phyloP scores from a whole-genome alignment of 768 basidiomycete species.

The Baorangia bicolor region DNA sequence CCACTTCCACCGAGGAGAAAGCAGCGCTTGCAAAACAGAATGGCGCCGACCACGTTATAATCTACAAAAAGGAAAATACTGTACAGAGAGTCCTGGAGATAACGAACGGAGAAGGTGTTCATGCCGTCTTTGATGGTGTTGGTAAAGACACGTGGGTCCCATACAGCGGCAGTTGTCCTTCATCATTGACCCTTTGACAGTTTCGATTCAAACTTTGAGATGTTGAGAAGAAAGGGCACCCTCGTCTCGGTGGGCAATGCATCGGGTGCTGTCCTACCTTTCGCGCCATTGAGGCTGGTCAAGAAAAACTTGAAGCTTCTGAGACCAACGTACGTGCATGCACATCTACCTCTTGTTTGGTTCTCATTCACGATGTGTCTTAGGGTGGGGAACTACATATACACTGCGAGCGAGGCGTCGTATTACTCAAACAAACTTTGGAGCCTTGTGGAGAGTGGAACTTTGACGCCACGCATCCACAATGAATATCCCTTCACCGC shows the following conservation, averaged over 20 bases:
- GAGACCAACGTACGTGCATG: slow-evolving; percentile 62
- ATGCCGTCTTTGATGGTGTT: slow-evolving; percentile 93
- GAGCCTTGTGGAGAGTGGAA: slow-evolving; percentile 53
- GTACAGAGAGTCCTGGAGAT: slow-evolving; percentile 71
- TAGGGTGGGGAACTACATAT: slow-evolving; percentile 71
- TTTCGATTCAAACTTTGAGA: slow-evolving; percentile 76
- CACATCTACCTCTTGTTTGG: neutral
- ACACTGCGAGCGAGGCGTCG: slow-evolving; percentile 69
- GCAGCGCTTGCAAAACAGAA: slow-evolving; percentile 72
- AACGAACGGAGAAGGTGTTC: slow-evolving; percentile 77
- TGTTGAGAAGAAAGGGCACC: slow-evolving; percentile 84
- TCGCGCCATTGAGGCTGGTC: slow-evolving; percentile 68
- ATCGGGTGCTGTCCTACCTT: slow-evolving; percentile 77
- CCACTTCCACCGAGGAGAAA: slow-evolving; percentile 84
- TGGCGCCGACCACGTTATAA: slow-evolving; percentile 86
- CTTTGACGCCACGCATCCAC: slow-evolving; percentile 64
- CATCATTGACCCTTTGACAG: slow-evolving; percentile 34
- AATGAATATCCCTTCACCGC: slow-evolving; percentile 83
- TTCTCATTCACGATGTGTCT: slow-evolving; percentile 12
- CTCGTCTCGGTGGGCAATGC: slow-evolving; percentile 92
- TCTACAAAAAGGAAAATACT: slow-evolving; percentile 75
- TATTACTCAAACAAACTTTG: slow-evolving; percentile 69
- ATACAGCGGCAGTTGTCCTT: neutral
- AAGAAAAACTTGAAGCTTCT: slow-evolving; percentile 81
- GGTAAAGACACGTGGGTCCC: slow-evolving; percentile 85